Conservation (phyloP, 2,329 filamentous ascomycete species). For the Trichoderma aggressivum region DNA sequence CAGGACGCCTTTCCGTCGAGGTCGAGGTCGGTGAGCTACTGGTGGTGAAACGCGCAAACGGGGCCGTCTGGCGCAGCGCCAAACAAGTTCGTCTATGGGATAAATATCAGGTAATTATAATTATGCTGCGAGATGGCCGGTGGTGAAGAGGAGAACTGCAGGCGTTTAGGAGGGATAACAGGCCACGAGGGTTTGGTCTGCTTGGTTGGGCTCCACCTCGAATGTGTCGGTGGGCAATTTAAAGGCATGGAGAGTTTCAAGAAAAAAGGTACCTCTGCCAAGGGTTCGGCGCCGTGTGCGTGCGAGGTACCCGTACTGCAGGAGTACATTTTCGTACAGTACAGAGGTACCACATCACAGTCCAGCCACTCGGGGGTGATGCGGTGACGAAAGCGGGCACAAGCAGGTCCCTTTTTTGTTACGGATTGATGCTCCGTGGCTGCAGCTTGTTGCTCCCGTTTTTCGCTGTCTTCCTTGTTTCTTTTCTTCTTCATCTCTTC, state of each 20-base stretch:
- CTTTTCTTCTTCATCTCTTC: not conserved
- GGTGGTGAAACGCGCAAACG: conserved; percentile 3
- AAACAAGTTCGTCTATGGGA: not conserved
- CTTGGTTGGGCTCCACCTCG: conserved; percentile 18
- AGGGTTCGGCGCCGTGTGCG: not conserved
- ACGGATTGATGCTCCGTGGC: not conserved
- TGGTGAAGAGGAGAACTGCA: conserved; percentile 15
- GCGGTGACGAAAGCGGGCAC: conserved; percentile 9
- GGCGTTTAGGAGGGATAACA: conserved; percentile 16
- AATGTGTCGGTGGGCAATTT: conserved; percentile 14
- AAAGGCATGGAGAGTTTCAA: not conserved
- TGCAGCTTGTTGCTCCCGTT: not conserved
- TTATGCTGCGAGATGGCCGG: conserved; percentile 11
- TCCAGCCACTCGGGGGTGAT: conserved; percentile 1
- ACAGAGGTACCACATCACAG: too few species aligned
- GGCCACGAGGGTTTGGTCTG: conserved; percentile 15
- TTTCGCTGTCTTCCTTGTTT: not conserved
- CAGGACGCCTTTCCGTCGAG: not conserved
- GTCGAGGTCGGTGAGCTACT: conserved; percentile 13
- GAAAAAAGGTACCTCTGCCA: conserved; percentile 7
- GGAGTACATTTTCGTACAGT: conserved; percentile 10
- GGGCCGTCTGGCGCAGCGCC: conserved; percentile 13
- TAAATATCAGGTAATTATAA: not conserved
- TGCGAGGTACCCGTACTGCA: conserved; percentile 10
- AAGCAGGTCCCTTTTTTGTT: not conserved